Evolutionary conservation across 2,329 filamentous ascomycete species (phyloP), one percentile per base, ranked within the genome.

Genomic region (Cladosporium austrohemisphaericum): DNA sequence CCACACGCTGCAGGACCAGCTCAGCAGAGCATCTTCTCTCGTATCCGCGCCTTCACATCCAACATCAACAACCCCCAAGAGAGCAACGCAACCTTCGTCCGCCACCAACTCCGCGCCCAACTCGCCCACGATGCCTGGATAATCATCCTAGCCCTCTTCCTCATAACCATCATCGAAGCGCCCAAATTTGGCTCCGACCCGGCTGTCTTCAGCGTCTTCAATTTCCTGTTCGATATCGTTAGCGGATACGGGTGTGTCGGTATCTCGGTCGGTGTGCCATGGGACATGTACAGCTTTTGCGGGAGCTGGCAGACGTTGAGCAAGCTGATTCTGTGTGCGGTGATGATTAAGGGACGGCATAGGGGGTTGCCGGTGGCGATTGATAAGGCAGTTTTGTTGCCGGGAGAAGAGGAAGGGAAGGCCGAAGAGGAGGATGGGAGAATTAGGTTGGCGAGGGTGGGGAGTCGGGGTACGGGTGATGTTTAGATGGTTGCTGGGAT

Each of bases 311-410:
- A 70, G 25, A 68, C 61, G 4, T 59, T 76, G 43, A 76, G 74
- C 56, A 81, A 81, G 62, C 58, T 81, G 36, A 71, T 81, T 1
- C 62, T 80, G 16, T 78, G 75, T 54, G 71, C 71, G 3, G 73
- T 80, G 44, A 80, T 80, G 77, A 62, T 80, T 20, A 64, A 78
- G 49, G 78, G 78, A 1, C 60, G 78, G 29, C 77, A 81, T 65
- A 65, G 78, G 35, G 76, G 76, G 10, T 59, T 81, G 53, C 78
- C 78, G 0, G 75, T 78, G 26, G 73, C 74, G 38, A 74, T 81
- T 53, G 77, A 81, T 60, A 66, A 68, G 54, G 70, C 70, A 2
- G 64, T 73, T 2, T 46, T 71, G 51, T 52, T 73, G 53, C 70
- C 70, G 1, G 57, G 57, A 13, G 55, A 60, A 6, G 61, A 55